These are phyloP conservation scores for Coemansia sp. DNA, from an alignment of 192 early-diverging fungal genomes.

Conservation along the genomic window DNA sequence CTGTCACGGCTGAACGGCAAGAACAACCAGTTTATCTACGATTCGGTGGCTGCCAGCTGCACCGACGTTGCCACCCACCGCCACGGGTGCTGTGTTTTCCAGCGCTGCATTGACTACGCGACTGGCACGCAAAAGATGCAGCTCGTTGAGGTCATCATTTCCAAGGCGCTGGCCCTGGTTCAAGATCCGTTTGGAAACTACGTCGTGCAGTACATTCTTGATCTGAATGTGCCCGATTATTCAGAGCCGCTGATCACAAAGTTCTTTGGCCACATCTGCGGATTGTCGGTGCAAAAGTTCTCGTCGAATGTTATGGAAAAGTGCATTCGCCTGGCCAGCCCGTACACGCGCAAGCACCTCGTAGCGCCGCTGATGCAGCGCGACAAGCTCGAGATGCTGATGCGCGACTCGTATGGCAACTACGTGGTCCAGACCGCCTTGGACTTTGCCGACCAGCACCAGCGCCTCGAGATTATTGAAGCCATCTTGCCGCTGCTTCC, in stretches of 20 bases:
- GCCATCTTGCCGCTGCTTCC: constrained; percentile 77
- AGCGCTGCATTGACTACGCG: constrained; percentile 87
- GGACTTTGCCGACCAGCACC: constrained; percentile 73
- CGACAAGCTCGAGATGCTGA: constrained; percentile 71
- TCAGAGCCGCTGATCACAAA: constrained; percentile 69
- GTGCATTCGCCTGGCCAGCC: constrained; percentile 80
- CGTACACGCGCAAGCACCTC: constrained; percentile 64
- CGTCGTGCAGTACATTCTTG: constrained; percentile 89
- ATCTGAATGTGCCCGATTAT: constrained; percentile 66
- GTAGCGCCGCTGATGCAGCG: constrained; percentile 76
- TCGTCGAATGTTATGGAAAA: constrained; percentile 93
- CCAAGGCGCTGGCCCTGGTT: constrained; percentile 70
- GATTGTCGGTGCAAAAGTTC: constrained; percentile 85
- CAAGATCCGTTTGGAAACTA: constrained; percentile 93
- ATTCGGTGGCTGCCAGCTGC: constrained; percentile 75
- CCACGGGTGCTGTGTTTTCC: constrained; percentile 88
- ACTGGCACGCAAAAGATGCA: constrained; percentile 68
- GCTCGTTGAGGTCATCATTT: constrained; percentile 75
- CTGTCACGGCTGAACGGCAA: constrained; percentile 68
- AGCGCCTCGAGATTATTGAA: constrained; percentile 72
- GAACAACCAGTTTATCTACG: constrained; percentile 87
- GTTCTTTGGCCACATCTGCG: constrained; percentile 74
- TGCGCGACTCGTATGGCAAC: constrained; percentile 86
- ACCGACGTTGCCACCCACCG: constrained; percentile 85
- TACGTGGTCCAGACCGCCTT: constrained; percentile 90